Percentiles rank a stretch among this genome's conserved stretches.
phyloP scores from a whole-genome alignment of 257 asterid species.

The Gardenia jasminoides region DNA sequence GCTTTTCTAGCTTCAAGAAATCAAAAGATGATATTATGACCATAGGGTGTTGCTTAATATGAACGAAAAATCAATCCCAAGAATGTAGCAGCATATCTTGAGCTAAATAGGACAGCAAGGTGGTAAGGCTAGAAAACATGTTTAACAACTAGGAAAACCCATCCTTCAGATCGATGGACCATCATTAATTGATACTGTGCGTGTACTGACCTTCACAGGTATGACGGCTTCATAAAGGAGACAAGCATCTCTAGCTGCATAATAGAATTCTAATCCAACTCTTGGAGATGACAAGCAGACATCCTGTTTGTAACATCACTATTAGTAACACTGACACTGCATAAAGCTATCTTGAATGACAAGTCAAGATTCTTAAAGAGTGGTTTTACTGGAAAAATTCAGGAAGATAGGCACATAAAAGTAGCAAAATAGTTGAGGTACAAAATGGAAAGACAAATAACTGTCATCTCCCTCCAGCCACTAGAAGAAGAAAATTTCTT shows the following conservation, averaged over 20 bases:
- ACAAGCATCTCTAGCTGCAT: slow-evolving; percentile 78
- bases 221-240: slow-evolving; percentile 86
- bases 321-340: slow-evolving; percentile 20
- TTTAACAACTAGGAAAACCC: background rate
- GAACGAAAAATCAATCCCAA: background rate
- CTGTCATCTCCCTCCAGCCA: background rate
- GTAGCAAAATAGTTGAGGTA: background rate
- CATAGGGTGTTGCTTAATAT: background rate
- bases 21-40: slow-evolving; percentile 26
- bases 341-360: slow-evolving; percentile 3
- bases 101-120: background rate
- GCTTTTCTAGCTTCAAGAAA: slow-evolving; percentile 74
- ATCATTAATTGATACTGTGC: background rate
- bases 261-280: slow-evolving; percentile 85
- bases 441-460: background rate
- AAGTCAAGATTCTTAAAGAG: background rate
- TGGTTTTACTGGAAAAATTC: background rate
- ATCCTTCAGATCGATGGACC: background rate
- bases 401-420: background rate
- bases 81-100: slow-evolving; percentile 4
- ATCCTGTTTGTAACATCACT: slow-evolving; percentile 52
- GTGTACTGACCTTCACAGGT: slow-evolving; percentile 84
- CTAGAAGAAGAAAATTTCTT: background rate
- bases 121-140: background rate
- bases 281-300: slow-evolving; percentile 81